Percentiles rank a stretch among this genome's conserved stretches.
Evolutionary conservation across 1,284 basidiomycete species (phyloP).

Genomic region (Hemileia vastatrix): DNA sequence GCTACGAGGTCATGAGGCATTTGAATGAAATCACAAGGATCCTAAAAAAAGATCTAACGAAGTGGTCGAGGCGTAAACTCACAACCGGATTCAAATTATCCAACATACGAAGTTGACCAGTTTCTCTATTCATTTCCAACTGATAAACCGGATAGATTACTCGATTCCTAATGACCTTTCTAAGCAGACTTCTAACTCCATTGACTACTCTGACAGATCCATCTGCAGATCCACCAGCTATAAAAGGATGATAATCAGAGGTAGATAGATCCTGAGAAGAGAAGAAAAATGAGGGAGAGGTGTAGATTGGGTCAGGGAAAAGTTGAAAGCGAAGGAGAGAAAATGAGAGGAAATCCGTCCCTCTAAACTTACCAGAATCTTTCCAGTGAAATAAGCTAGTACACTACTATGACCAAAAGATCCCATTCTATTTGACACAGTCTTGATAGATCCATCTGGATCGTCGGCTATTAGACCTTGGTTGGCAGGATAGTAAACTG

Average conservation of each 20-base stretch:
- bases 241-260: conserved; percentile 3
- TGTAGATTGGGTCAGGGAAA: too few relatives aligned
- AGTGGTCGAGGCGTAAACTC: neutral
- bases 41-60: too few relatives aligned
- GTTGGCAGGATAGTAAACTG: neutral
- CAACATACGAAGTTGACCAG: neutral
- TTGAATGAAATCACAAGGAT: too few relatives aligned
- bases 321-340: too few relatives aligned
- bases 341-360: neutral
- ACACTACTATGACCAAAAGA: neutral
- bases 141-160: neutral
- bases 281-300: too few relatives aligned
- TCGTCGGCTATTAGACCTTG: neutral
- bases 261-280: neutral
- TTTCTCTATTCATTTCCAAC: conserved; percentile 8
- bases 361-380: neutral
- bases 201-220: conserved; percentile 7
- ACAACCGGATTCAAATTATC: neutral
- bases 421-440: neutral
- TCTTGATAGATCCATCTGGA: neutral
- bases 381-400: neutral
- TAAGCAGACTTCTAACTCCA: neutral
- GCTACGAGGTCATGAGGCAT: too few relatives aligned
- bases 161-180: too few relatives aligned
- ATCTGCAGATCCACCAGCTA: conserved; percentile 1